phyloP scores from a whole-genome alignment of 768 basidiomycete genomes.

The Psilocybe azurescens region DNA sequence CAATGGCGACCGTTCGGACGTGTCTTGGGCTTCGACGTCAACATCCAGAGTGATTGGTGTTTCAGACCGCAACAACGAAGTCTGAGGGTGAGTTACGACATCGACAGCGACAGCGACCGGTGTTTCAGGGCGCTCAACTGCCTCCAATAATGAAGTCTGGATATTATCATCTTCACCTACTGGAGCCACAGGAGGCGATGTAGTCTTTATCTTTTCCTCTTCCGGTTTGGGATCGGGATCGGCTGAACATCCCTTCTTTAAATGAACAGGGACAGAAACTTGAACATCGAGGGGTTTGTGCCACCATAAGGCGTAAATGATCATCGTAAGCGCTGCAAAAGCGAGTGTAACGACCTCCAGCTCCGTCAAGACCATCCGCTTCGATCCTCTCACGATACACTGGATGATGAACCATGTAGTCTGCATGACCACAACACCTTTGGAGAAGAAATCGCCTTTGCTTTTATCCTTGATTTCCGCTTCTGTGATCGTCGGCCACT shows the following conservation, averaged over 20 bases:
- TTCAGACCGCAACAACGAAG: neutral
- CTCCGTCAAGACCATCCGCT: conserved; percentile 35
- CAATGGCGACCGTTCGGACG: neutral
- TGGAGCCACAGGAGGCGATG: neutral
- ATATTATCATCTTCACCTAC: neutral
- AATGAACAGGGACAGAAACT: conserved; percentile 6
- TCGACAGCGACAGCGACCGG: too few species aligned
- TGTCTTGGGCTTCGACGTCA: neutral
- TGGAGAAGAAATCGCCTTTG: conserved; percentile 40
- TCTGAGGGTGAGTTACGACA: too few species aligned
- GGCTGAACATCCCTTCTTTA: neutral
- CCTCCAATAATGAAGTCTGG: neutral
- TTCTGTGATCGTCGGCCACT: conserved; percentile 23
- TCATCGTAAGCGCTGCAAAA: conserved; percentile 33
- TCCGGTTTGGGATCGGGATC: neutral
- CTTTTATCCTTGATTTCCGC: conserved; percentile 29
- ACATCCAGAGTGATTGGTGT: neutral
- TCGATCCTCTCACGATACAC: conserved; percentile 27
- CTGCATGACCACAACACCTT: conserved; percentile 37
- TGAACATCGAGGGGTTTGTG: conserved; percentile 41
- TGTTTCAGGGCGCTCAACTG: too few species aligned
- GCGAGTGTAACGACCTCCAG: conserved; percentile 42
- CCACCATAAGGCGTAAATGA: conserved; percentile 42
- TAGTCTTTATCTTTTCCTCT: neutral
- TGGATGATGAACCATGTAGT: conserved; percentile 40